Conservation (phyloP, 1,139 yeast genomes). For the Casaregolazyma suthepensis region DNA sequence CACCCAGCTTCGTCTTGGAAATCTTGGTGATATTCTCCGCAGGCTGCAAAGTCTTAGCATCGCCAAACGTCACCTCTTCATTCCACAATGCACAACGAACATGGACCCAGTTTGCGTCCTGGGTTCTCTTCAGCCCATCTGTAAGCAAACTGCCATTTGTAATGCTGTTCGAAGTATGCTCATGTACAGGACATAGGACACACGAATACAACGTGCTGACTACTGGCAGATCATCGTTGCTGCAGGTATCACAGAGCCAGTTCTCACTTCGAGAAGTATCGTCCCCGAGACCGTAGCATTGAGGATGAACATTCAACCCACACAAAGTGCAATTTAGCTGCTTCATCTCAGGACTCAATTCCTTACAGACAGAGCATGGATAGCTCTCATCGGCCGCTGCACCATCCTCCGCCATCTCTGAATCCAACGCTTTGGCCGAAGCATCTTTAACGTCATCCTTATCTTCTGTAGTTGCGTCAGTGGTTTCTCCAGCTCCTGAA, state of each 20-base stretch:
- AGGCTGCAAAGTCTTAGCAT: slow-evolving; percentile 41
- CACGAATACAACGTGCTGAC: slow-evolving; percentile 58
- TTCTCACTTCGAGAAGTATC: slow-evolving; percentile 7
- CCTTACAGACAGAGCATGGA: slow-evolving; percentile 11
- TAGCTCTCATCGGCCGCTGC: background rate
- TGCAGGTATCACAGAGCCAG: slow-evolving; percentile 84
- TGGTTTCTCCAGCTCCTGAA: background rate
- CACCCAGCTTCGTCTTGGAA: slow-evolving; percentile 23
- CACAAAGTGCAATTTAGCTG: slow-evolving; percentile 60
- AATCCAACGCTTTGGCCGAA: background rate
- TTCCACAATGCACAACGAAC: slow-evolving; percentile 63
- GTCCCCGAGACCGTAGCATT: slow-evolving; percentile 15
- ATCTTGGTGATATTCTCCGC: slow-evolving; percentile 30
- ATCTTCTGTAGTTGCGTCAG: background rate
- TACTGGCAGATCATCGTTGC: slow-evolving; percentile 60
- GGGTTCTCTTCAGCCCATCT: slow-evolving; percentile 68
- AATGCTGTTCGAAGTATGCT: slow-evolving; percentile 28
- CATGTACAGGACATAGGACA: slow-evolving; percentile 55
- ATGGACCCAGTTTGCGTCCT: slow-evolving; percentile 75
- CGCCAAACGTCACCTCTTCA: slow-evolving; percentile 39
- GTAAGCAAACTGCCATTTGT: slow-evolving; percentile 37
- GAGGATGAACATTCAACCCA: slow-evolving; percentile 58
- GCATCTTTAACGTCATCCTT: background rate
- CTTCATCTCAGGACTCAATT: slow-evolving; percentile 15
- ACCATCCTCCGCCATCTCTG: background rate